phyloP scores from a whole-genome alignment of 2,329 filamentous ascomycete genomes.

The Venturia oleaginea region DNA sequence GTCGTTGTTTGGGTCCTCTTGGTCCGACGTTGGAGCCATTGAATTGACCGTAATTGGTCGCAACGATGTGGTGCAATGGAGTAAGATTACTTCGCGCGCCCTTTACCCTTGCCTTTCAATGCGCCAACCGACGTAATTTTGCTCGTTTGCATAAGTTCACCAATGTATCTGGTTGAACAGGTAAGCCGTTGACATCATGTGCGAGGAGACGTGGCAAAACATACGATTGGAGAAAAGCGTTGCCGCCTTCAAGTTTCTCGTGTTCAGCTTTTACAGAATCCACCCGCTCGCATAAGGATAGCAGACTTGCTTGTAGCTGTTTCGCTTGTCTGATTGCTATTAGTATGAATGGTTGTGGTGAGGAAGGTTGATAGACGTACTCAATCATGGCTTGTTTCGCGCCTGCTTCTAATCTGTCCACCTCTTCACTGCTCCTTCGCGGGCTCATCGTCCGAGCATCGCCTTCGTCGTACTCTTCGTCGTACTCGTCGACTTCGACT shows the following conservation, averaged over 20 bases:
- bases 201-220: slow-evolving; percentile 19
- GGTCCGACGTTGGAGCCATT: background rate
- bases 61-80: background rate
- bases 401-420: slow-evolving; percentile 77
- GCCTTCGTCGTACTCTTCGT: slow-evolving; percentile 70
- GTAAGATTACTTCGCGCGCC: background rate
- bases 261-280: slow-evolving; percentile 92
- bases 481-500: slow-evolving; percentile 60
- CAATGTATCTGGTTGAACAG: slow-evolving; percentile 65
- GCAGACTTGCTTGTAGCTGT: slow-evolving; percentile 76
- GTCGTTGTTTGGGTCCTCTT: background rate
- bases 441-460: slow-evolving; percentile 95
- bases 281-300: slow-evolving; percentile 85
- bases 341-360: slow-evolving; percentile 13
- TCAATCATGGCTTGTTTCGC: slow-evolving; percentile 58
- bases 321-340: slow-evolving; percentile 63
- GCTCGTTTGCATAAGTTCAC: slow-evolving; percentile 76
- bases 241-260: slow-evolving; percentile 92
- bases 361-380: slow-evolving; percentile 32
- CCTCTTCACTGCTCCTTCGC: slow-evolving; percentile 77
- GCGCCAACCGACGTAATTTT: slow-evolving; percentile 48
- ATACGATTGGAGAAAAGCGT: slow-evolving; percentile 77
- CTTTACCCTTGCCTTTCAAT: slow-evolving; percentile 37
- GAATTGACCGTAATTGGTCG: background rate
- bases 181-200: background rate